Base-by-base conservation (phyloP, 2,329 filamentous ascomycete species). In the Davidsoniella eucalypti region DNA sequence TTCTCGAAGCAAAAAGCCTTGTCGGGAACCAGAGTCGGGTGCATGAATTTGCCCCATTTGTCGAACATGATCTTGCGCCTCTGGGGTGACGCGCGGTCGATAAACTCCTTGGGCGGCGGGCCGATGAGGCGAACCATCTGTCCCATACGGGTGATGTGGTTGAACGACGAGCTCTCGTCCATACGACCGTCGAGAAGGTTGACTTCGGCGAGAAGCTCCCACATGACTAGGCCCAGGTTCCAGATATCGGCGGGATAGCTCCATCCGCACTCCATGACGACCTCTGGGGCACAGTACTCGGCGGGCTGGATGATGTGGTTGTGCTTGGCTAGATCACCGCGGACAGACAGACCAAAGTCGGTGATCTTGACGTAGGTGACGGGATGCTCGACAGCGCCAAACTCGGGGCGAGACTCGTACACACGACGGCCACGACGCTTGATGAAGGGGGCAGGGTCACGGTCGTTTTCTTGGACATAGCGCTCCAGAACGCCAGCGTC, bases 241-340 rank as follows among this genome's bases (percentile, higher is more conserved):
- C 51, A 57, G 7, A 56, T 55, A 47, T 63, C 61, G 8, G 56
- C 58, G n/a, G 60, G 54, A 43, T 61, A 63, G 7, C 56, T 56
- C 61, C 61, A 63, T 5, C 55, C 58, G 4, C 57, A 55, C 50
- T 55, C 56, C 6, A 63, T 56, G 52, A 61, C 54, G 4, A 61
- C 60, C 49, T 63, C 61, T 9, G 61, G 61, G 1, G 60, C 60
- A 1, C 54, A 57, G 49, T 61, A 63, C 47, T 61, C 57, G 9
- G 57, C 48, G 3, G 60, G 58, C 45, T 63, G 61, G 18, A 61
- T 61, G 21, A 52, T 48, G 48, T 62, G 56, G 52, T 56, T 57
- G 45, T 56, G 51, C 10, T 36, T 42, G 8, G 48, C 52, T 7
- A 54, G 40, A 25, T 58, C 56, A 5, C 60, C 60, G 4, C 54